Evolutionary conservation across 176 grass and related monocot species (phyloP).

Genomic region (Raddia distichophylla): DNA sequence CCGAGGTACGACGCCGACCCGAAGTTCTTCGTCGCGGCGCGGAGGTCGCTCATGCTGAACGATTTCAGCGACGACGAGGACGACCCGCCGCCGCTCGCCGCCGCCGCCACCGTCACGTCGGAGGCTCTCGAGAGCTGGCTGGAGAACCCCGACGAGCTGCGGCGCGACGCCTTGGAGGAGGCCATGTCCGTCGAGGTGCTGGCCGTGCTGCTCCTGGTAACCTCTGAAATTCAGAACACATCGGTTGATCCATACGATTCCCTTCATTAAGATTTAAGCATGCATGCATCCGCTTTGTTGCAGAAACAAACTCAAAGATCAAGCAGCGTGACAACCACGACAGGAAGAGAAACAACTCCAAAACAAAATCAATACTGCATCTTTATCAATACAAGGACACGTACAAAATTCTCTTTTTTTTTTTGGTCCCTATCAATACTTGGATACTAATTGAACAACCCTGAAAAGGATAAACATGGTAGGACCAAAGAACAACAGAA

Average conservation of each 20-base stretch:
- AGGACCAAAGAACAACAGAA: background rate
- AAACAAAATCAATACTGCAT: background rate
- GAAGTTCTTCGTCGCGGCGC: constrained; percentile 78
- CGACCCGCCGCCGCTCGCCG: background rate
- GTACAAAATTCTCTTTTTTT: background rate
- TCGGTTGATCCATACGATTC: background rate
- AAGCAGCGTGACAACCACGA: background rate
- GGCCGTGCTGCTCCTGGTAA: constrained; percentile 41
- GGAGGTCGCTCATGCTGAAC: constrained; percentile 70
- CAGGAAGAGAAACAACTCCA: background rate
- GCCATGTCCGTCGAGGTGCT: constrained; percentile 32
- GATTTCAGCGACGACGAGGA: constrained; percentile 43
- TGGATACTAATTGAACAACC: background rate
- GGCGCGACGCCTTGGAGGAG: constrained; percentile 41
- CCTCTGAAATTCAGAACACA: constrained; percentile 35
- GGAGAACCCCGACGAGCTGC: constrained; percentile 25
- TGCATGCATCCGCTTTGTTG: background rate
- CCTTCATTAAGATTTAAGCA: background rate
- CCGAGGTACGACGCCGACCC: constrained; percentile 60
- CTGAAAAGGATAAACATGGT: background rate
- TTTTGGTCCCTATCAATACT: background rate
- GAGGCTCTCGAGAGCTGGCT: background rate
- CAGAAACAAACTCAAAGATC: background rate
- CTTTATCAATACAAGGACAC: background rate
- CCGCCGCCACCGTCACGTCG: background rate